Evolutionary conservation across 2,329 filamentous ascomycete genomes (phyloP), one percentile per base, ranked within the genome.

Genomic region (Epichloe gansuensis): DNA sequence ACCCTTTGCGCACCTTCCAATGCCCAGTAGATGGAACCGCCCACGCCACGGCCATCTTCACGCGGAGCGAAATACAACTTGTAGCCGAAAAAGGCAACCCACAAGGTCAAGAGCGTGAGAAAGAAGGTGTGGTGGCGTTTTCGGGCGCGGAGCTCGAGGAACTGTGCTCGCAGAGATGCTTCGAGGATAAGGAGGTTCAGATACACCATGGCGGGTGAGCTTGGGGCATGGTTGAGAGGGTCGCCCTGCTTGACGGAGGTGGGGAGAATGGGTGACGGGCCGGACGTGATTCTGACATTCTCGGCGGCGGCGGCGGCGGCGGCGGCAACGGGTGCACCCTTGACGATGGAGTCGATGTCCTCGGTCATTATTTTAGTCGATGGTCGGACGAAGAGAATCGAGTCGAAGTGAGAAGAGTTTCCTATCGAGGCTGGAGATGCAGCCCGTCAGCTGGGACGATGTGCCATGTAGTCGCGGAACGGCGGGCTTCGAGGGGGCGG

Each of bases 131-230:
- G 91, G 61, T 96, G 88, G 15, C 93, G 84, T 47, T 89, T 80
- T 42, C 93, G 84, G 46, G 89, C 87, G 54, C 91, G 87, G 44
- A 97, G 78, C 56, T 89, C 87, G 52, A 98, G 82, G 69, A 94
- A 97, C 63, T 98, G 93, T 25, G 89, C 84, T 58, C 93, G 88
- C 38, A 98, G 75, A 5, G 89, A 95, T 47, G 89, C 89, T 68
- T 98, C 93, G 68, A 98, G 87, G 61, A 98, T 94, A 54, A 98
- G 80, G 25, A 98, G 84, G 69, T 98, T 98, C 62, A 98, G 82
- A 71, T 98, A 98, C 64, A 98, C 96, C 74, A 95, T 93, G 51
- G 89, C 88, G 45, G 90, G 90, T 15, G 88, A 89, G 64, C 87
- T 91, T n/a, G 90, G 90, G 15, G 91, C 81, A 55, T 84, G 82